Evolutionary conservation across 148 eudicot genomes (phyloP).

Genomic region (Polygonum aviculare): DNA sequence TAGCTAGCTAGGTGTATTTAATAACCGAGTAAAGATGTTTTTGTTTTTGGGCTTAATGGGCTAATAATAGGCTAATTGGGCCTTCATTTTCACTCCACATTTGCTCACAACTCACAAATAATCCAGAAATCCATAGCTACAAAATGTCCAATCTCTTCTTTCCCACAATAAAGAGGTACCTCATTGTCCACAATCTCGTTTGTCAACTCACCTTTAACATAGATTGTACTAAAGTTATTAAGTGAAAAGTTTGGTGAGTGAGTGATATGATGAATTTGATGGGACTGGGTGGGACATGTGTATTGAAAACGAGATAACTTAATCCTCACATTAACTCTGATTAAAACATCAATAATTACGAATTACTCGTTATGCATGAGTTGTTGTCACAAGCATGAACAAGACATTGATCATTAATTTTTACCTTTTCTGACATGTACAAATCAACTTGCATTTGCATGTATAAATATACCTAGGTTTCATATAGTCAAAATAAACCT

Average conservation of each 20-base stretch:
- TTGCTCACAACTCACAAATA: no score
- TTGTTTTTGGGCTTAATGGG: no score
- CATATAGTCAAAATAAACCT: not conserved
- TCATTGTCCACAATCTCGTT: no score
- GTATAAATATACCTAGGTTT: not conserved
- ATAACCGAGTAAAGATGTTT: no score
- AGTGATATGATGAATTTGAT: not conserved
- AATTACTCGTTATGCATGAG: not conserved
- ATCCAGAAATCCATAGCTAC: no score
- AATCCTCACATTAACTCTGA: not conserved
- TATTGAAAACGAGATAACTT: not conserved
- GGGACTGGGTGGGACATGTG: not conserved
- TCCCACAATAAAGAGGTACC: no score
- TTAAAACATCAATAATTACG: not conserved
- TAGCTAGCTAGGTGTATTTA: no score
- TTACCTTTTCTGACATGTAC: not conserved
- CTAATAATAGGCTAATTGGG: no score
- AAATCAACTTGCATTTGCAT: not conserved
- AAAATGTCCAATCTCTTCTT: no score
- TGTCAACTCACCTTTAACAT: no score
- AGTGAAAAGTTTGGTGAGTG: not conserved
- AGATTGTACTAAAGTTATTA: not conserved
- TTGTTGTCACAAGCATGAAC: conserved; percentile 1
- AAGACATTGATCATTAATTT: not conserved
- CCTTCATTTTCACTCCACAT: no score